Evolutionary conservation across 495 filamentous ascomycete genomes (phyloP).

Genomic region (Neurospora terricola): DNA sequence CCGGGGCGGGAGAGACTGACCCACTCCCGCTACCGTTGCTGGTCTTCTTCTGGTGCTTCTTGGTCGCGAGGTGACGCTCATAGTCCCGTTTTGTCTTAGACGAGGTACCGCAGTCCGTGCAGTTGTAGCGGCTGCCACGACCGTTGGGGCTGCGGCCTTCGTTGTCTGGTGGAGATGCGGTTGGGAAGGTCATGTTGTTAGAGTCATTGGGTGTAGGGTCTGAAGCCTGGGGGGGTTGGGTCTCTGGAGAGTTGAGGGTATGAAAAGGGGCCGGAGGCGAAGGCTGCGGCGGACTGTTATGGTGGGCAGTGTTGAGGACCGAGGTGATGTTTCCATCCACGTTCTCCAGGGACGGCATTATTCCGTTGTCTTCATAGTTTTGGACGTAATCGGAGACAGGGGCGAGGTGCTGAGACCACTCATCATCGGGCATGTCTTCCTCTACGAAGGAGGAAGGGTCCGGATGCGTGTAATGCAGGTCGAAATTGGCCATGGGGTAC

Average conservation of each 20-base stretch:
- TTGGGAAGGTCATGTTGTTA: not conserved
- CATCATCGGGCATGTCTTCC: not conserved
- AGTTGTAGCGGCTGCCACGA: not conserved
- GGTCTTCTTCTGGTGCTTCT: not conserved
- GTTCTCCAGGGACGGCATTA: fast-evolving
- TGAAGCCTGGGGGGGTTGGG: not conserved
- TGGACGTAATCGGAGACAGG: not conserved
- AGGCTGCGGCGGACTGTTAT: not conserved
- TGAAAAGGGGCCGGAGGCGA: not conserved
- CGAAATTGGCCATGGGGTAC: not conserved
- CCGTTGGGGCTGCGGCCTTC: not conserved
- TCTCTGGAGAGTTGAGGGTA: not conserved
- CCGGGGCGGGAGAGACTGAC: no score
- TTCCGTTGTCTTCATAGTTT: fast-evolving
- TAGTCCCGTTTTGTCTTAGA: not conserved
- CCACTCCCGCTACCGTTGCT: no score
- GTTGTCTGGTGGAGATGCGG: not conserved
- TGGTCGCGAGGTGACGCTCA: not conserved
- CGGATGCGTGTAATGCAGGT: not conserved
- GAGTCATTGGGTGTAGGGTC: not conserved
- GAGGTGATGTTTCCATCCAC: not conserved
- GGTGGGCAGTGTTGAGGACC: not conserved
- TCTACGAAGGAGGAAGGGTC: not conserved
- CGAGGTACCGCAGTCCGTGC: not conserved
- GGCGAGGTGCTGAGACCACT: not conserved